Conservation (phyloP, 306 rosid species). For the Corylus heterophylla region DNA sequence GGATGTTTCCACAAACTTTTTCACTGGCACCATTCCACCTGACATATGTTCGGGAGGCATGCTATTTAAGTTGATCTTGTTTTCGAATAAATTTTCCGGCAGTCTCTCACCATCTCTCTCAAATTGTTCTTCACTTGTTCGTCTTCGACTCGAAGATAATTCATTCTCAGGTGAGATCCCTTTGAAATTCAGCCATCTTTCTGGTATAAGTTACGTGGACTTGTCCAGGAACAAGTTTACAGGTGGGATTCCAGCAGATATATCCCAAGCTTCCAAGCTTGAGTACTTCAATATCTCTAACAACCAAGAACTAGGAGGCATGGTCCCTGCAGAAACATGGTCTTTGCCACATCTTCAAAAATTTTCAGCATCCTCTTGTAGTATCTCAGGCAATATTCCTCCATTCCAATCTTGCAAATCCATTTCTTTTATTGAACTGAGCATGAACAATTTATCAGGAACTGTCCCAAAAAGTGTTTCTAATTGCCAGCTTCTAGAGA, state of each 20-base stretch:
- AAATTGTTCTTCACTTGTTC: conserved; percentile 85
- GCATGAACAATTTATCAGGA: conserved; percentile 60
- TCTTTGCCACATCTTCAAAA: conserved; percentile 63
- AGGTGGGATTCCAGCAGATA: conserved; percentile 79
- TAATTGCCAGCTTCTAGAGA: conserved; percentile 59
- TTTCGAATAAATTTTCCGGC: conserved; percentile 75
- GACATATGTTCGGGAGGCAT: conserved; percentile 60
- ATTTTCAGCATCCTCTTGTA: conserved; percentile 76
- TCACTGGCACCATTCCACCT: conserved; percentile 67
- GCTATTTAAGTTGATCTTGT: conserved; percentile 69
- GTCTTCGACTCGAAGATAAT: conserved; percentile 86
- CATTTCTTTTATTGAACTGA: conserved; percentile 58
- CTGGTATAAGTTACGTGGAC: conserved; percentile 65
- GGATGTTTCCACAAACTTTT: conserved; percentile 76
- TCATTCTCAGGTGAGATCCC: conserved; percentile 65
- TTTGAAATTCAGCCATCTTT: conserved; percentile 59
- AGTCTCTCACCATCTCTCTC: conserved; percentile 56
- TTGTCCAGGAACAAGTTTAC: conserved; percentile 66
- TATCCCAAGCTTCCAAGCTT: conserved; percentile 59
- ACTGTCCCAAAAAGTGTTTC: conserved; percentile 53
- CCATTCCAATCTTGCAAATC: conserved; percentile 62
- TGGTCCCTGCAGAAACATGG: conserved; percentile 63
- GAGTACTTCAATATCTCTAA: conserved; percentile 71
- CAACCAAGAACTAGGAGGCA: conserved; percentile 60
- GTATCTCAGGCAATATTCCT: conserved; percentile 62